These are phyloP conservation scores for Besnoitia besnoiti DNA, from an alignment of 169 alveolate genomes.

Conservation along the genomic window DNA sequence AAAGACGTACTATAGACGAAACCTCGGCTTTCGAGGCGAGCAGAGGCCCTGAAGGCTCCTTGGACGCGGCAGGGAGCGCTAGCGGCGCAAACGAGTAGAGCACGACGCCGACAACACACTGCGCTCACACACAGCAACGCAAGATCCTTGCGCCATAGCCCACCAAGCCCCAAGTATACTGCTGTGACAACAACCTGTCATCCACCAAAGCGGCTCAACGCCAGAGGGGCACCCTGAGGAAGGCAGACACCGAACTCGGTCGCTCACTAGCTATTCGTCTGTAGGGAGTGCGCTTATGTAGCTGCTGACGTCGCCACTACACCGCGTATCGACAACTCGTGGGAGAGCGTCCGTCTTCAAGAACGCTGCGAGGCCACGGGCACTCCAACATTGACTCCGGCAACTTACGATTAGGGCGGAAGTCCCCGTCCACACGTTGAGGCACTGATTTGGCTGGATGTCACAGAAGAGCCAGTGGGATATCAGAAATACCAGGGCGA, in stretches of 20 bases:
- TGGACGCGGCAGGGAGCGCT: neutral
- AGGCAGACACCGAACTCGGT: no score
- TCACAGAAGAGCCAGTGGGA: constrained; percentile 77
- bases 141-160: neutral
- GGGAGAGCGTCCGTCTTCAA: no score
- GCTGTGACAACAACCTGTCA: neutral
- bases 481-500: constrained; percentile 71
- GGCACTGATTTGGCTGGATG: constrained; percentile 76
- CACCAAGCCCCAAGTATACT: neutral
- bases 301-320: no score
- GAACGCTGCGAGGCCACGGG: no score
- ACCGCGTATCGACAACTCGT: no score
- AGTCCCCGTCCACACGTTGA: constrained; percentile 69
- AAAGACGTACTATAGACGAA: neutral
- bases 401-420: constrained; percentile 57
- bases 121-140: neutral
- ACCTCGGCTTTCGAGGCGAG: neutral
- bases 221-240: no score
- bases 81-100: constrained; percentile 41
- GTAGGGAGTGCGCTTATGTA: no score
- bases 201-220: neutral
- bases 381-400: neutral
- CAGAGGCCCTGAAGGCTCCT: neutral
- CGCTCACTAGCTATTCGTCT: no score
- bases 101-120: constrained; percentile 57